Percentiles rank a stretch among this genome's conserved stretches.
phyloP scores from a whole-genome alignment of 2,329 filamentous ascomycete genomes.

The Rutstroemia sp. region DNA sequence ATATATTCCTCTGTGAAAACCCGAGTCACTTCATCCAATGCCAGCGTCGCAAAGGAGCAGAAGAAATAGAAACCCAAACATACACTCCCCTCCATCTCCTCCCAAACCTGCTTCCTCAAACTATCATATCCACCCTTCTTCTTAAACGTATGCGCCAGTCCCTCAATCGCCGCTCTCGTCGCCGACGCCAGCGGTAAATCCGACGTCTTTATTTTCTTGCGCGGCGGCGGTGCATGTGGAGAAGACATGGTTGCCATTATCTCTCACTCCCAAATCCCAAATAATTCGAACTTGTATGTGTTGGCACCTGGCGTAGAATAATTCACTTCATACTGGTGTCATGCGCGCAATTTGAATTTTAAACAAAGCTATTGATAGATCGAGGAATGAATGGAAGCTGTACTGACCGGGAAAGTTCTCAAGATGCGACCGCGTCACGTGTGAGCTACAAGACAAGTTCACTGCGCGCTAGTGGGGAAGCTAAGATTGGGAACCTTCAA shows the following conservation, averaged over 20 bases:
- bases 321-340: too few relatives aligned
- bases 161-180: constrained; percentile 68
- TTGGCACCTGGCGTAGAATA: too few relatives aligned
- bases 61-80: background rate
- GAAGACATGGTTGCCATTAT: constrained; percentile 1
- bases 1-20: background rate
- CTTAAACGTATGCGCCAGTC: constrained; percentile 72
- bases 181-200: constrained; percentile 67
- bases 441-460: too few relatives aligned
- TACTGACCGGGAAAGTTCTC: too few relatives aligned
- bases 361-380: too few relatives aligned
- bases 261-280: background rate
- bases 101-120: constrained; percentile 69
- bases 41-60: background rate
- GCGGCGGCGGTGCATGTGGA: constrained; percentile 13
- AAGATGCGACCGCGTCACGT: too few relatives aligned
- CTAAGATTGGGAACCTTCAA: background rate
- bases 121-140: constrained; percentile 79
- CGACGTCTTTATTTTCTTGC: constrained; percentile 59
- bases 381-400: too few relatives aligned
- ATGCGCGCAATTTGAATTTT: too few relatives aligned
- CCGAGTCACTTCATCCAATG: background rate
- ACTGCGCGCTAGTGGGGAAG: background rate
- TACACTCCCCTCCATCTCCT: constrained; percentile 66
- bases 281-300: background rate